Base-by-base conservation (phyloP, 1,284 basidiomycete species). In the Meripilus lineatus region DNA sequence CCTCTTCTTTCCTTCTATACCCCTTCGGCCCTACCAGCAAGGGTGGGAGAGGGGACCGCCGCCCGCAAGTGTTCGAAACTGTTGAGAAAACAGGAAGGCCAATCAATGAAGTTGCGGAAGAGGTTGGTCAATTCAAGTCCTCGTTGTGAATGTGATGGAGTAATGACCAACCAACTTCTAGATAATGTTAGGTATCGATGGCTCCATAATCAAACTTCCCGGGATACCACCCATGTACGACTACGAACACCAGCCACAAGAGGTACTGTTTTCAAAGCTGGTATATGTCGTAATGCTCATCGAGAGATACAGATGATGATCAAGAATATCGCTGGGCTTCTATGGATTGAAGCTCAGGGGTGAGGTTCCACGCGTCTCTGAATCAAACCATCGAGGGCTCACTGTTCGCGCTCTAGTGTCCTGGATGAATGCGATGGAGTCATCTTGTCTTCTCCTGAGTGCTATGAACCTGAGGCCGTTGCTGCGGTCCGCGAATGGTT, bases 141-240 rank as follows among this genome's bases (percentile, higher is more conserved):
- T 25, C 14, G 6, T 25, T 25, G 5, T 38, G 15, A 35, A 18
- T 15, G 33, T 10, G 20, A 14, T 6, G 33, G 33, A 7, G 8
- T 15, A 18, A 10, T 18, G 15, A 7, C 7, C n/a, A 35, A 21
- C 20, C 10, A 13, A 5, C 10, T 38, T 10, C 14, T 22, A 20
- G 10, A 14, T 38, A 10, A 38, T 10, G 37, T 38, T n/a, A 4
- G 33, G 20, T 5, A 13, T 41, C 15, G 18, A 18, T 7, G 44
- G 36, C 6, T 5, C 10, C 11, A n/a, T 45, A 3, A 15, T 40
- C 3, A 4, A 22, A 4, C 20, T n/a, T 15, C 38, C 44, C 5
- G 44, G 44, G 5, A 3, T 45, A 13, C 44, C 44, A 14, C 44
- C 44, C 13, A 40, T 45, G 37, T 38, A 45, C 21, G 35, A 40